Conservation (phyloP, 139 green algal genomes). For the Picochlorum sp. region DNA sequence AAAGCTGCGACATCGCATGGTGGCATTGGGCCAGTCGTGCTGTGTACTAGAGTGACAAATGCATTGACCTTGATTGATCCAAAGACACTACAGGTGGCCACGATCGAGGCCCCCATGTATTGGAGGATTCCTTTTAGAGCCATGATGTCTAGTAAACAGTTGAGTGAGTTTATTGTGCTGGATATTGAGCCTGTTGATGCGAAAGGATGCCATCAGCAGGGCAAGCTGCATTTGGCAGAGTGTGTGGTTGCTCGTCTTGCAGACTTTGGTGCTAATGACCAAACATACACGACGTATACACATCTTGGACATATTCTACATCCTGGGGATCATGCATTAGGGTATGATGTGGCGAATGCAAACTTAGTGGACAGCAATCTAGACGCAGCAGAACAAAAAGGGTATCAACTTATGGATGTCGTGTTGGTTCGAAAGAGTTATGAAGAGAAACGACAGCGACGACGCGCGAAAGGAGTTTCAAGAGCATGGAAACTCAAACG, state of each 20-base stretch:
- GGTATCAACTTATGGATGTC: conserved; percentile 71
- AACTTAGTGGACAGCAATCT: conserved; percentile 71
- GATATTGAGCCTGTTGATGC: conserved; percentile 65
- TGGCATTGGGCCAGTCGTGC: conserved; percentile 76
- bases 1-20: conserved; percentile 65
- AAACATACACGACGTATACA: conserved; percentile 57
- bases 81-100: conserved; percentile 56
- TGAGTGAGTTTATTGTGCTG: conserved; percentile 85
- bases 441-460: conserved; percentile 67
- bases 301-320: conserved; percentile 83
- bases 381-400: conserved; percentile 55
- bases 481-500: conserved; percentile 71
- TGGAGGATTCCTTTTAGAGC: conserved; percentile 62
- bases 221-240: conserved; percentile 26
- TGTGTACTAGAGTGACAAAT: conserved; percentile 79
- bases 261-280: conserved; percentile 91
- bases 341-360: conserved; percentile 77
- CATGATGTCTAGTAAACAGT: conserved; percentile 51
- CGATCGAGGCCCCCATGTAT: conserved; percentile 58
- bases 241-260: conserved; percentile 61
- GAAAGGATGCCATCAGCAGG: conserved; percentile 2
- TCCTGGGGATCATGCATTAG: conserved; percentile 75
- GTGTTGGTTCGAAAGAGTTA: conserved; percentile 90
- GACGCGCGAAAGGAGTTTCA: conserved; percentile 26
- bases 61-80: conserved; percentile 79